Evolutionary conservation across 176 grass and related monocot genomes (phyloP).

Genomic region (Dendrocalamus sinicus): DNA sequence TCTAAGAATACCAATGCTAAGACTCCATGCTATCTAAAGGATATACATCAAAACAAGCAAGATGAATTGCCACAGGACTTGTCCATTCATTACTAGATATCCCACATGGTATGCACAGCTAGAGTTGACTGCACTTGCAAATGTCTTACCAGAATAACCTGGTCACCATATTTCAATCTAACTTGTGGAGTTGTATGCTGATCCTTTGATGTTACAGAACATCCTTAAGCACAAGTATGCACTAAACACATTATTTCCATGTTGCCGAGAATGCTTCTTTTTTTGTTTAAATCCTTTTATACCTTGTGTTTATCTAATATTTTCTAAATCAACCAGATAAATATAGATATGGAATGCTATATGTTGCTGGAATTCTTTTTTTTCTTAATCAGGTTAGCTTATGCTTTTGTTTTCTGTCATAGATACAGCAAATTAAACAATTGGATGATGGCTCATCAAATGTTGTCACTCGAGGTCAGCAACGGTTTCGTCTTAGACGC

Average conservation of each 20-base stretch:
- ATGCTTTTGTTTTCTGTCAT: slow-evolving; percentile 39
- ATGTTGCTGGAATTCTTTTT: not conserved
- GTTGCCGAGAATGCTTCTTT: not conserved
- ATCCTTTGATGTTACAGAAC: slow-evolving; percentile 1
- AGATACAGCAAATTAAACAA: slow-evolving; percentile 72
- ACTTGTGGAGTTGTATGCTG: slow-evolving; percentile 19
- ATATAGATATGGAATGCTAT: not conserved
- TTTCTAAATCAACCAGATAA: slow-evolving; percentile 10
- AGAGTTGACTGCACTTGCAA: slow-evolving; percentile 12
- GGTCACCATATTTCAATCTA: slow-evolving; percentile 3
- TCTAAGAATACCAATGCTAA: slow-evolving; percentile 24
- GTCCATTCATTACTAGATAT: slow-evolving; percentile 27
- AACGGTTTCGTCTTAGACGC: slow-evolving; percentile 74
- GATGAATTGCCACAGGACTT: not conserved
- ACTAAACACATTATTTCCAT: slow-evolving; percentile 16
- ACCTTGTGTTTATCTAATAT: not conserved
- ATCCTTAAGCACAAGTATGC: slow-evolving; percentile 27
- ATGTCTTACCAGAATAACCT: slow-evolving; percentile 30
- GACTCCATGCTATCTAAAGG: slow-evolving; percentile 1
- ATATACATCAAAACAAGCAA: not conserved
- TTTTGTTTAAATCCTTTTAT: not conserved
- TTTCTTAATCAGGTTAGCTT: slow-evolving; percentile 19
- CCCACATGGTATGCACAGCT: not conserved
- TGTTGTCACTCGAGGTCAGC: slow-evolving; percentile 76
- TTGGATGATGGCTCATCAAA: slow-evolving; percentile 72